Base-by-base conservation (phyloP, 176 grass and related monocot genomes). In the Eragrostis nindensis region DNA sequence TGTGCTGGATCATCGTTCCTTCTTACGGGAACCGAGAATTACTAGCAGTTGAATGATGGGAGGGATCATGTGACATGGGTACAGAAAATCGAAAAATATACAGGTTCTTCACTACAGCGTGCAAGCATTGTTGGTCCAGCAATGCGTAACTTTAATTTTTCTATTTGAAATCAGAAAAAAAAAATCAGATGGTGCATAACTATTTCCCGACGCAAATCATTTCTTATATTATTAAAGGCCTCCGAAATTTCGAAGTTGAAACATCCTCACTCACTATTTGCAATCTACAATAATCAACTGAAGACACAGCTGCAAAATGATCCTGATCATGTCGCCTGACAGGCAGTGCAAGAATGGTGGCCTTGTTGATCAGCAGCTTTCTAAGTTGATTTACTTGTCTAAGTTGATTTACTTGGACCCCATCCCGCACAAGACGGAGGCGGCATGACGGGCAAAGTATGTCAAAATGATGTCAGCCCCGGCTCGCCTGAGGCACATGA, bases 371-470 rank as follows among this genome's bases (percentile, higher is more conserved):
- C 46, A 39, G 40, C 68, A 7, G 10, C n/a, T 55, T 24, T 71
- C 21, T 66, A 44, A 50, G 71, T 11, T 65, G 80, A 36, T n/a
- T n/a, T n/a, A n/a, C n/a, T n/a, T n/a, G n/a, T n/a, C n/a, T n/a
- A n/a, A n/a, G n/a, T n/a, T n/a, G 32, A 73, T 50, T 74, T 60
- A 74, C 62, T 92, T 86, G 9, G 53, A 86, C 50, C 84, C 78
- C 74, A 89, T 85, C 75, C 92, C 92, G 41, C 82, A 95, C 49
- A 99, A 66, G 2, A 95, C 81, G 46, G 53, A 50, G 40, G 96
- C 96, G 22, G 90, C 96, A 53, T 99, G 96, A 68, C 96, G 96
- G 15, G 96, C 96, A 47, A 91, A 99, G 76, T 99, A 99, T 11
- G 96, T 85, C 40, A 99, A 88, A 72, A 99, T 99, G 73, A 99